Evolutionary conservation across 208 protist genomes (phyloP).

Genomic region (Crithidia expoeki): DNA sequence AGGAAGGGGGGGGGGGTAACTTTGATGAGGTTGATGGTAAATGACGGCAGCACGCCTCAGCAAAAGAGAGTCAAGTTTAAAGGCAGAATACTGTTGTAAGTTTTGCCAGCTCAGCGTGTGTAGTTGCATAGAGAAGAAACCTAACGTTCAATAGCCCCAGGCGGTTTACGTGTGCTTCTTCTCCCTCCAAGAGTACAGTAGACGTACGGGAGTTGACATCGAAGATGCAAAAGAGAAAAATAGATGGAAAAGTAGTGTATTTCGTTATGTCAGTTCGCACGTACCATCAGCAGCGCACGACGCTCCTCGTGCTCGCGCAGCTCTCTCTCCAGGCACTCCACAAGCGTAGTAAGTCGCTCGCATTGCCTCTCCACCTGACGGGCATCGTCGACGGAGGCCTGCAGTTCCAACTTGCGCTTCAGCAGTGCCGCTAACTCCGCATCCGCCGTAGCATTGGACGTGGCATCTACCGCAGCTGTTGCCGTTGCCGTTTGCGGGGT

Average conservation of each 20-base stretch:
- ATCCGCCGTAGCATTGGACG: constrained; percentile 1
- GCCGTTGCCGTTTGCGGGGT: too few species aligned
- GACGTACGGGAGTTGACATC: too few species aligned
- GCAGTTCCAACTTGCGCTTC: constrained; percentile 37
- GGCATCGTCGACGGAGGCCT: constrained; percentile 32
- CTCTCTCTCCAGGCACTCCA: constrained; percentile 27
- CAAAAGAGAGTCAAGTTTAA: too few species aligned
- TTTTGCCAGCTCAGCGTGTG: too few species aligned
- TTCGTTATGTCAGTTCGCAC: neutral
- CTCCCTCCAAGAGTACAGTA: too few species aligned
- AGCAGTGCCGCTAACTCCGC: constrained; percentile 22
- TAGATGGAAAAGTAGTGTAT: neutral
- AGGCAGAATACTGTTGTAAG: too few species aligned
- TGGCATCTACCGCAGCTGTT: neutral
- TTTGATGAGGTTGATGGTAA: too few species aligned
- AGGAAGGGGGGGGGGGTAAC: too few species aligned
- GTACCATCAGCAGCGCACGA: constrained; percentile 3
- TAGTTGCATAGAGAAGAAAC: too few species aligned
- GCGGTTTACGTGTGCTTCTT: too few species aligned
- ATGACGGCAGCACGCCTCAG: too few species aligned
- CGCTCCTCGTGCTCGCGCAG: constrained; percentile 18
- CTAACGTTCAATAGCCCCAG: too few species aligned
- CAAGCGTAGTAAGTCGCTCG: constrained; percentile 43
- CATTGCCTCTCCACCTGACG: constrained; percentile 51
- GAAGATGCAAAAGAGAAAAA: neutral